These are phyloP conservation scores for Suillus occidentalis DNA, from an alignment of 768 basidiomycete genomes.

Conservation along the genomic window DNA sequence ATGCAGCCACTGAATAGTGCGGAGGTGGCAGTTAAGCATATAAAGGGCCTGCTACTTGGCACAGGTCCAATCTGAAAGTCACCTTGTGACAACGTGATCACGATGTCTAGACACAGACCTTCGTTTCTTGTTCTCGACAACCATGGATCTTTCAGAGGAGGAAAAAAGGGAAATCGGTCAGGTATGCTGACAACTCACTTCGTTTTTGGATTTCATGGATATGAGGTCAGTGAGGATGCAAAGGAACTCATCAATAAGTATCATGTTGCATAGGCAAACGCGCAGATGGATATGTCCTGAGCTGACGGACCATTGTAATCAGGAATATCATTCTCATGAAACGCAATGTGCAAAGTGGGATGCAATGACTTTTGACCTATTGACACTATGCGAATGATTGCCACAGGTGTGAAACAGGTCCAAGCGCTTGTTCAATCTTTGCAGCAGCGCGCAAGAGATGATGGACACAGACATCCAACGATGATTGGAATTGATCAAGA, in stretches of 20 bases:
- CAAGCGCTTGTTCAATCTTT: no score
- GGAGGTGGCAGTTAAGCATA: background rate
- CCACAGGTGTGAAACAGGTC: no score
- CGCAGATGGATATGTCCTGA: background rate
- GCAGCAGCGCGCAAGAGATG: no score
- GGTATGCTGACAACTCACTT: slow-evolving; percentile 51
- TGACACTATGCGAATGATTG: no score
- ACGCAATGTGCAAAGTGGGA: no score
- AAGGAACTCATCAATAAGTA: slow-evolving; percentile 60
- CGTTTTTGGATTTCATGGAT: slow-evolving; percentile 68
- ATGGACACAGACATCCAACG: no score
- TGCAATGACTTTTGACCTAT: no score
- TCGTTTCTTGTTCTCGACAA: background rate
- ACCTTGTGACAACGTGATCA: background rate
- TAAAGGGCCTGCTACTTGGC: background rate
- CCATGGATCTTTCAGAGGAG: slow-evolving; percentile 30
- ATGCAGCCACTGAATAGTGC: background rate
- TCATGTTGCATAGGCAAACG: slow-evolving; percentile 47
- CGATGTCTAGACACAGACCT: background rate
- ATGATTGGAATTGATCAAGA: no score
- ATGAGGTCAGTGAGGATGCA: slow-evolving; percentile 50
- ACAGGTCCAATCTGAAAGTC: background rate
- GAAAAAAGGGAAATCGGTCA: slow-evolving; percentile 48
- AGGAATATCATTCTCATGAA: slow-evolving; percentile 68
- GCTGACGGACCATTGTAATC: background rate